Evolutionary conservation across 306 rosid genomes (phyloP).

Genomic region (Vachellia pachyceras): DNA sequence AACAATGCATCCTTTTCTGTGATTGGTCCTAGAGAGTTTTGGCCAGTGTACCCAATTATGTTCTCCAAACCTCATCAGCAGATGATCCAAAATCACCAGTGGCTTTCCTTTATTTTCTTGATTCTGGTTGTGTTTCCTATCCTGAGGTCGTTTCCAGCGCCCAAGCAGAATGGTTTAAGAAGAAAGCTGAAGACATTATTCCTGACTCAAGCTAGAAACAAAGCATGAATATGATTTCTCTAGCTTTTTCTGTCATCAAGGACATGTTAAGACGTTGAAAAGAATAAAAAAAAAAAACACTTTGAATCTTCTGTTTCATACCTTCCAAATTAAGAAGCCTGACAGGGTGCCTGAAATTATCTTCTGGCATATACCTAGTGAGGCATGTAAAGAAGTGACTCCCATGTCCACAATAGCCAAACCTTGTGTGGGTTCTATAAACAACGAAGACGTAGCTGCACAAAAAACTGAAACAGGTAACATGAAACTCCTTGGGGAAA

Average conservation of each 20-base stretch:
- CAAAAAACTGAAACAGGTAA: conserved; percentile 81
- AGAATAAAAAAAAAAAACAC: neutral
- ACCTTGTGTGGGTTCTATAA: conserved; percentile 84
- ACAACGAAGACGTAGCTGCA: conserved; percentile 72
- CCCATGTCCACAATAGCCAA: conserved; percentile 55
- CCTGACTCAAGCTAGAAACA: conserved; percentile 50
- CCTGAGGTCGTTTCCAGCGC: conserved; percentile 71
- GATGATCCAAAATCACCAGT: conserved; percentile 57
- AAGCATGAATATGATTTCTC: conserved; percentile 17
- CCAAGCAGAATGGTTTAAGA: conserved; percentile 72
- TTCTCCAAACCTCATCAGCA: conserved; percentile 58
- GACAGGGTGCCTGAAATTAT: conserved; percentile 74
- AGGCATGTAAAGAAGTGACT: conserved; percentile 65
- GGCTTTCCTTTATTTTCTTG: conserved; percentile 74
- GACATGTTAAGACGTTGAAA: conserved; percentile 16
- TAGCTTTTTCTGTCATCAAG: neutral
- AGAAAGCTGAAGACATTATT: conserved; percentile 55
- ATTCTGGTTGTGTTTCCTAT: conserved; percentile 92
- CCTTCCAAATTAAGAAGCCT: conserved; percentile 16
- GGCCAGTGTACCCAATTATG: conserved; percentile 89
- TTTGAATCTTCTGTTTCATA: neutral
- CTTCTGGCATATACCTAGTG: conserved; percentile 93
- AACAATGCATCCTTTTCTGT: conserved; percentile 52
- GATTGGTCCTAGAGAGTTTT: conserved; percentile 68
- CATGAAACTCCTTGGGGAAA: conserved; percentile 63